Conservation (phyloP, 1,284 basidiomycete genomes). For the Rhodotorula sp. region DNA sequence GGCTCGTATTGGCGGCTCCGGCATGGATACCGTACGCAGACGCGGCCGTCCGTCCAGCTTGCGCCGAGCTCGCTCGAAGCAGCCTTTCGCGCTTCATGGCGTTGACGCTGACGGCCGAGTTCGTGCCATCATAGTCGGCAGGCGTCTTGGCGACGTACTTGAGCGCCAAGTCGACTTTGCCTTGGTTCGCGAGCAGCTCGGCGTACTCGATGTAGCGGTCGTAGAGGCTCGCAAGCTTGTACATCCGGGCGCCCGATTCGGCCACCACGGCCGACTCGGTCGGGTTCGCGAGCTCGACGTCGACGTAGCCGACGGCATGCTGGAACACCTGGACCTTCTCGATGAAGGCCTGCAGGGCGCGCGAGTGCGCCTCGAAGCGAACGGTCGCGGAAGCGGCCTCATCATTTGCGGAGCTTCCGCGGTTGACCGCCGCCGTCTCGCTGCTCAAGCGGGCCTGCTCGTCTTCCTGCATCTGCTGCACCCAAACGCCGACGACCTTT, state of each 20-base stretch:
- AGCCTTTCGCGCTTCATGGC: slow-evolving; percentile 33
- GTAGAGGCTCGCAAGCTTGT: slow-evolving; percentile 82
- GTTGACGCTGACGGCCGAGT: neutral
- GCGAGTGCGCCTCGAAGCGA: slow-evolving; percentile 76
- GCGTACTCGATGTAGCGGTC: slow-evolving; percentile 96
- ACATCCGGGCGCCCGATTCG: slow-evolving; percentile 62
- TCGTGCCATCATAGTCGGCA: slow-evolving; percentile 58
- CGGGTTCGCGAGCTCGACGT: slow-evolving; percentile 64
- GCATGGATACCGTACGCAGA: neutral
- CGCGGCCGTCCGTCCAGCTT: neutral
- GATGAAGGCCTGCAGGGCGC: slow-evolving; percentile 88
- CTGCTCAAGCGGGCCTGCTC: slow-evolving; percentile 53
- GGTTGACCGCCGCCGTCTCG: neutral
- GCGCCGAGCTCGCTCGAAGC: slow-evolving; percentile 13
- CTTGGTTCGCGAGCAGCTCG: slow-evolving; percentile 84
- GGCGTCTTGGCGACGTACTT: slow-evolving; percentile 80
- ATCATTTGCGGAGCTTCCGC: neutral
- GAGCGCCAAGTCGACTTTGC: slow-evolving; percentile 77
- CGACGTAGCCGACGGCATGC: slow-evolving; percentile 80
- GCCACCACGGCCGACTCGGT: slow-evolving; percentile 52
- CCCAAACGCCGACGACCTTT: slow-evolving; percentile 87
- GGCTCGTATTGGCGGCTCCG: neutral
- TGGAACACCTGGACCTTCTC: slow-evolving; percentile 97
- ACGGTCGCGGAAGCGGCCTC: slow-evolving; percentile 8
- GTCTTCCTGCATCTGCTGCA: slow-evolving; percentile 84